phyloP scores from a whole-genome alignment of 176 grass and related monocot species.

The Cenchrus americanus region DNA sequence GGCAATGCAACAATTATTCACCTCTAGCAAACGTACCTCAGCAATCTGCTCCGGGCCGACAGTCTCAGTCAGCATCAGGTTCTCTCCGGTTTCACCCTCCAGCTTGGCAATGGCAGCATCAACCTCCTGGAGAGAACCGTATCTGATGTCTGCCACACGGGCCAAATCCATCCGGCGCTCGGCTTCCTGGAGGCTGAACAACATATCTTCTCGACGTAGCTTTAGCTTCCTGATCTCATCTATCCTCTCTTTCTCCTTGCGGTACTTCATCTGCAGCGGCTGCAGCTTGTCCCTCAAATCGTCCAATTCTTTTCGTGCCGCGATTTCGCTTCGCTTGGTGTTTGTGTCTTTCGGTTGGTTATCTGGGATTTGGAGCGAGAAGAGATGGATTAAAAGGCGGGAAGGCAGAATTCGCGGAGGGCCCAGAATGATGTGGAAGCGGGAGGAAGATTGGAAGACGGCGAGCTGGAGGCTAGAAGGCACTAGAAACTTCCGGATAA shows the following conservation, averaged over 20 bases:
- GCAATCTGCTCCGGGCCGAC: conserved; percentile 80
- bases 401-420: conserved; percentile 27
- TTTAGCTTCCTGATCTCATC: conserved; percentile 81
- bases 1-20: not conserved
- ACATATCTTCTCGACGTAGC: conserved; percentile 58
- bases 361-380: not conserved
- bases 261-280: conserved; percentile 74
- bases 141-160: conserved; percentile 69
- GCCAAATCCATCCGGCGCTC: conserved; percentile 82
- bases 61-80: conserved; percentile 81
- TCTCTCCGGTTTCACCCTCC: conserved; percentile 72
- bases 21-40: conserved; percentile 46
- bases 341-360: not conserved
- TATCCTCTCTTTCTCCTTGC: conserved; percentile 82
- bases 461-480: conserved; percentile 29
- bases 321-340: not conserved
- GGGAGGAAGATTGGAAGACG: not conserved
- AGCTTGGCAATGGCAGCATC: conserved; percentile 71
- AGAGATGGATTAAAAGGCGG: conserved; percentile 7
- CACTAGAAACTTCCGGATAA: conserved; percentile 40
- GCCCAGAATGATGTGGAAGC: conserved; percentile 41
- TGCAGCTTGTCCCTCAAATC: conserved; percentile 85
- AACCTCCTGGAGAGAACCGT: conserved; percentile 65
- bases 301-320: conserved; percentile 52
- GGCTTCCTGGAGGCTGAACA: conserved; percentile 70